phyloP scores from a whole-genome alignment of 768 basidiomycete genomes.

The Boletus tylopilopsis region DNA sequence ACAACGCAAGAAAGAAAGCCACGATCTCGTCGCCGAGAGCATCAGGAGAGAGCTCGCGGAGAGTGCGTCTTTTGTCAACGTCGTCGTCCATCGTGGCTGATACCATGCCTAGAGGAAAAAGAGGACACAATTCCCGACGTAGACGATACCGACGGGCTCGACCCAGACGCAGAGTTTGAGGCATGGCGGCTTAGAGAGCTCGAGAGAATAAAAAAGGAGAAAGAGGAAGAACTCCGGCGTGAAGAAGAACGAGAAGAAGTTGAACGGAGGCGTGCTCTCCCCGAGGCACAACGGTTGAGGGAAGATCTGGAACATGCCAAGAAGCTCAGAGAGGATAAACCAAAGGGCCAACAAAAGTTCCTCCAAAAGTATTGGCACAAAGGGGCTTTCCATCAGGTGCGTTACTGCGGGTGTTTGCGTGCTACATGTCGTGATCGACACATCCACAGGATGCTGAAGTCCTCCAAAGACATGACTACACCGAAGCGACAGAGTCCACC shows the following conservation, averaged over 20 bases:
- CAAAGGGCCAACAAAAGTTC: constrained; percentile 88
- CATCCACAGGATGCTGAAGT: constrained; percentile 78
- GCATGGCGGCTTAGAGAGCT: constrained; percentile 95
- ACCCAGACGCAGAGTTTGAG: constrained; percentile 88
- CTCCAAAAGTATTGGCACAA: constrained; percentile 99
- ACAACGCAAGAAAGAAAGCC: constrained; percentile 82
- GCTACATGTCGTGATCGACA: constrained; percentile 11
- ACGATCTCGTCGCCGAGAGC: constrained; percentile 91
- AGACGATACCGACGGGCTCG: constrained; percentile 92
- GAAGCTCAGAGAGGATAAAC: constrained; percentile 79
- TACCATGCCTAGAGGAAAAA: constrained; percentile 68
- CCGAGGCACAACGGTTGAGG: constrained; percentile 87
- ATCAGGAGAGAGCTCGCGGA: constrained; percentile 88
- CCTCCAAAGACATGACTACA: constrained; percentile 78
- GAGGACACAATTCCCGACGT: constrained; percentile 80
- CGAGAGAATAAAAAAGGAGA: constrained; percentile 89
- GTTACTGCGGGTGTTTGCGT: constrained; percentile 15
- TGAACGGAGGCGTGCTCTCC: constrained; percentile 86
- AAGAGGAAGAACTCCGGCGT: constrained; percentile 76
- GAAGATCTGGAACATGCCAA: constrained; percentile 90
- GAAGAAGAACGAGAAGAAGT: constrained; percentile 90
- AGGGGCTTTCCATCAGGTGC: constrained; percentile 95
- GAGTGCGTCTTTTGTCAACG: constrained; percentile 57
- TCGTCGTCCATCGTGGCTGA: constrained; percentile 7
- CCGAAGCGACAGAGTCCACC: constrained; percentile 84